phyloP scores from a whole-genome alignment of 768 basidiomycete genomes.

The Gloeophyllum trabeum region DNA sequence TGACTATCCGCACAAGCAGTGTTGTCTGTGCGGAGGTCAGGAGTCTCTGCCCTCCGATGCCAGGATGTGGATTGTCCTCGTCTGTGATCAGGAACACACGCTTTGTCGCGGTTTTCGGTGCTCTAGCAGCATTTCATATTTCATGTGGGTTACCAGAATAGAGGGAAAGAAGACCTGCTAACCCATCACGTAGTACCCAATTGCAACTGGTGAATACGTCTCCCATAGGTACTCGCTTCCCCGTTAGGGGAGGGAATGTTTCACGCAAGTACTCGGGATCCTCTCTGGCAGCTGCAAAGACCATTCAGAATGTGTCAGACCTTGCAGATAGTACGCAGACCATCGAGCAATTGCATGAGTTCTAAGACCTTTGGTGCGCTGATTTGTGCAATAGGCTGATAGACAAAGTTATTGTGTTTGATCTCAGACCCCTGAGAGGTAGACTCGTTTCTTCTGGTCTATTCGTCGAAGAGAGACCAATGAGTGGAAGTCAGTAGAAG shows the following conservation, averaged over 20 bases:
- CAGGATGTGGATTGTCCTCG: slow-evolving; percentile 65
- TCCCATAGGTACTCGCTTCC: slow-evolving; percentile 60
- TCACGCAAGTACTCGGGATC: slow-evolving; percentile 44
- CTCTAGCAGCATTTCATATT: slow-evolving; percentile 40
- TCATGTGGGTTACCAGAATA: neutral
- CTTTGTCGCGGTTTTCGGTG: slow-evolving; percentile 83
- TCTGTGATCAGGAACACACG: slow-evolving; percentile 91
- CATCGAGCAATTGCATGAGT: slow-evolving; percentile 66
- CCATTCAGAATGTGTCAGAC: too few relatives aligned
- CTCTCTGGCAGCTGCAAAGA: slow-evolving; percentile 45
- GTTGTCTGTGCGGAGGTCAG: slow-evolving; percentile 64
- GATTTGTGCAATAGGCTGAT: slow-evolving; percentile 67
- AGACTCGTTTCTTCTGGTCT: slow-evolving; percentile 25
- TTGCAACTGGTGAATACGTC: slow-evolving; percentile 90
- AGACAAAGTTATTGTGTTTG: slow-evolving; percentile 60
- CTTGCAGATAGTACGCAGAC: slow-evolving; percentile 25
- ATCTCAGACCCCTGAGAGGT: slow-evolving; percentile 51
- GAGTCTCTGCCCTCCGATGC: slow-evolving; percentile 44
- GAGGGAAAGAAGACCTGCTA: slow-evolving; percentile 11
- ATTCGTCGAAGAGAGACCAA: neutral
- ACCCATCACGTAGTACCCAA: slow-evolving; percentile 86
- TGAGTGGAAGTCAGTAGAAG: neutral
- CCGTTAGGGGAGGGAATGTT: slow-evolving; percentile 54
- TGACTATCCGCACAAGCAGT: slow-evolving; percentile 37
- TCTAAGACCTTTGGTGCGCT: slow-evolving; percentile 76